Conservation (phyloP, 192 early-diverging fungal species). For the Umbelopsis isabellina region DNA sequence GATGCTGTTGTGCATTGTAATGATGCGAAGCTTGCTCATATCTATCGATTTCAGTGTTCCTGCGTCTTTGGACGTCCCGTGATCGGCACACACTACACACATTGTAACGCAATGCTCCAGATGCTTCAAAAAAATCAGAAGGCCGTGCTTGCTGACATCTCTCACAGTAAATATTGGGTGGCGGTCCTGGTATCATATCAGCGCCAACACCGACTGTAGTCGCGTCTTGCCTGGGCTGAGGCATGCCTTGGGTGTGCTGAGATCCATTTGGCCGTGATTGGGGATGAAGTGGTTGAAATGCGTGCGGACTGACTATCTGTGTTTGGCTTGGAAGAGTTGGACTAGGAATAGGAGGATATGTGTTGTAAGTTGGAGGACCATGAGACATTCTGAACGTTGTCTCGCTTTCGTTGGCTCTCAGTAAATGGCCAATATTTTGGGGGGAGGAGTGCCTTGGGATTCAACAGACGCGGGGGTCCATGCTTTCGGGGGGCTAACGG, state of each 20-base stretch:
- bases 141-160: conserved; percentile 13
- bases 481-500: too few relatives aligned
- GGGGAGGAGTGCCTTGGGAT: conserved; percentile 11
- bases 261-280: conserved; percentile 14
- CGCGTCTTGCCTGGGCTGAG: conserved; percentile 4
- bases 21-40: conserved; percentile 14
- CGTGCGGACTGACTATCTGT: conserved; percentile 2
- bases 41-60: background rate
- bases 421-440: conserved; percentile 20
- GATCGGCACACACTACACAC: conserved; percentile 8
- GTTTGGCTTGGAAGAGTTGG: conserved; percentile 15
- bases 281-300: conserved; percentile 18
- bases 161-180: conserved; percentile 15
- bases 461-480: too few relatives aligned
- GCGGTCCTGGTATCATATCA: background rate
- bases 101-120: conserved; percentile 1
- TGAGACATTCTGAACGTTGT: conserved; percentile 20
- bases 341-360: conserved; percentile 19
- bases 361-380: conserved; percentile 17
- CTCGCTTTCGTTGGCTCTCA: background rate
- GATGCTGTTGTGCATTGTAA: conserved; percentile 7
- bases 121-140: conserved; percentile 14
- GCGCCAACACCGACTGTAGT: conserved; percentile 11
- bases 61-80: conserved; percentile 7
- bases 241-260: conserved; percentile 8